A percentile compares a stretch with the other conserved stretches of the same genome.
phyloP scores from a whole-genome alignment of 768 basidiomycete genomes.

The Tricholomella constricta region DNA sequence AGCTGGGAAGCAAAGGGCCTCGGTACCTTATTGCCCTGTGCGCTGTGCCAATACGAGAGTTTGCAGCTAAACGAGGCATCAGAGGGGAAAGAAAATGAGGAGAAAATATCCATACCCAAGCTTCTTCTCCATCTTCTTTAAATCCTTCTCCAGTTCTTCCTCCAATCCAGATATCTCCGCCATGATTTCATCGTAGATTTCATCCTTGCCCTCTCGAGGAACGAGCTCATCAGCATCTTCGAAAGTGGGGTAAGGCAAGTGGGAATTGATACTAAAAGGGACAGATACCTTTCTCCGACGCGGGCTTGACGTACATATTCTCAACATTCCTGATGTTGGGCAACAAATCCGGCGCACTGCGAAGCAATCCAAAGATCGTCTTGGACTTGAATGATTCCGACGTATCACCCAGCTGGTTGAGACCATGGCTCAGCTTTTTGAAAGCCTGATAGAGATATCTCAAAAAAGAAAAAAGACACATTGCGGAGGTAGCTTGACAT shows the following conservation, averaged over 20 bases:
- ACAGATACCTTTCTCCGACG: conserved; percentile 57
- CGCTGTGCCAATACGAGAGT: conserved; percentile 57
- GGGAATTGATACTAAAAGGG: not conserved
- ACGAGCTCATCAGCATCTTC: conserved; percentile 71
- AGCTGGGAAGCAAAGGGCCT: not conserved
- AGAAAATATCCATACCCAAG: conserved; percentile 52
- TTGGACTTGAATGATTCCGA: conserved; percentile 77
- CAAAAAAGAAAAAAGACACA: not conserved
- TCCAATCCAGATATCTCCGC: conserved; percentile 73
- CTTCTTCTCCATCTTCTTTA: conserved; percentile 67
- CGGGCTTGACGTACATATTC: conserved; percentile 61
- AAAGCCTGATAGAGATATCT: conserved; percentile 56
- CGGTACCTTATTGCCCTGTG: conserved; percentile 75
- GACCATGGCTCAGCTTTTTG: conserved; percentile 66
- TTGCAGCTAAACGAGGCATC: conserved; percentile 26
- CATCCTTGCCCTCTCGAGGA: conserved; percentile 84
- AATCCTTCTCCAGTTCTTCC: conserved; percentile 62
- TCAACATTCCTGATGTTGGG: conserved; percentile 74
- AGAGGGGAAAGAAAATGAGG: conserved; percentile 6
- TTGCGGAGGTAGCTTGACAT: conserved; percentile 16
- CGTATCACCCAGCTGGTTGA: conserved; percentile 60
- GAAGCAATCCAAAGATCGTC: conserved; percentile 72
- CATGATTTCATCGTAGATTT: conserved; percentile 78
- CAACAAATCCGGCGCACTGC: conserved; percentile 78
- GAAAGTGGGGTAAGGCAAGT: conserved; percentile 3